Percentiles rank a stretch among this genome's conserved stretches.
phyloP scores from a whole-genome alignment of 2,329 filamentous ascomycete genomes.

The Graphiopsis chlorocephala region DNA sequence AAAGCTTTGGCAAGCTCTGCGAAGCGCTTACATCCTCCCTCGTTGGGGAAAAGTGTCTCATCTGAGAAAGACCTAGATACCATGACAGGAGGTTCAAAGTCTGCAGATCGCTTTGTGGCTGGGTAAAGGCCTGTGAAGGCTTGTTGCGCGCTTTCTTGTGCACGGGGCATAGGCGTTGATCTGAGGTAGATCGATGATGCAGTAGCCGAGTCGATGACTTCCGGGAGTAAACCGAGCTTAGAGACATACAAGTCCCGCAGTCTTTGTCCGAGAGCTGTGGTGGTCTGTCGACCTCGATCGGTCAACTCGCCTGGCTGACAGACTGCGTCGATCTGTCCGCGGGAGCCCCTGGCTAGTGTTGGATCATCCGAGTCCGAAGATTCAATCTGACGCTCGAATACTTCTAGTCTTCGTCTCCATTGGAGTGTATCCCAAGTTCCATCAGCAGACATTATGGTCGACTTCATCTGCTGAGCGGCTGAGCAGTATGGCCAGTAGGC shows the following conservation, averaged over 20 bases:
- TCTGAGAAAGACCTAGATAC: constrained; percentile 45
- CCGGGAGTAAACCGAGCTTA: constrained; percentile 49
- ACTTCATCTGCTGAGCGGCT: constrained; percentile 67
- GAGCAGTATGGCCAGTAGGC: constrained; percentile 87
- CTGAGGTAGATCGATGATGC: constrained; percentile 44
- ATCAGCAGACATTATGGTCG: constrained; percentile 55
- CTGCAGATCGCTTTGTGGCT: constrained; percentile 39
- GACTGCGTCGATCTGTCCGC: constrained; percentile 70
- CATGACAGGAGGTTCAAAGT: constrained; percentile 45
- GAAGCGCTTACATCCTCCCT: constrained; percentile 48
- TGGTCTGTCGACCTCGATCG: constrained; percentile 50
- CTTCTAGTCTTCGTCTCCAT: constrained; percentile 74
- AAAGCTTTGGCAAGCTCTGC: constrained; percentile 48
- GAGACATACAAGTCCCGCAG: constrained; percentile 50
- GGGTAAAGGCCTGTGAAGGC: constrained; percentile 51
- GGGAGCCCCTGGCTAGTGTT: constrained; percentile 64
- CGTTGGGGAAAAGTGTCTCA: constrained; percentile 52
- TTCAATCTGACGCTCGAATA: constrained; percentile 63
- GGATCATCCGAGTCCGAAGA: constrained; percentile 40
- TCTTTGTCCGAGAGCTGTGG: constrained; percentile 47
- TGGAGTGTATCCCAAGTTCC: constrained; percentile 58
- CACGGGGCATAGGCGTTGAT: constrained; percentile 49
- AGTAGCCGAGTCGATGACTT: constrained; percentile 36
- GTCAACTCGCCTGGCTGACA: constrained; percentile 64
- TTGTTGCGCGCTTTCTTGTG: constrained; percentile 51